These are phyloP conservation scores for Codiaeum variegatum DNA, from an alignment of 441 rosid species.

Conservation along the genomic window DNA sequence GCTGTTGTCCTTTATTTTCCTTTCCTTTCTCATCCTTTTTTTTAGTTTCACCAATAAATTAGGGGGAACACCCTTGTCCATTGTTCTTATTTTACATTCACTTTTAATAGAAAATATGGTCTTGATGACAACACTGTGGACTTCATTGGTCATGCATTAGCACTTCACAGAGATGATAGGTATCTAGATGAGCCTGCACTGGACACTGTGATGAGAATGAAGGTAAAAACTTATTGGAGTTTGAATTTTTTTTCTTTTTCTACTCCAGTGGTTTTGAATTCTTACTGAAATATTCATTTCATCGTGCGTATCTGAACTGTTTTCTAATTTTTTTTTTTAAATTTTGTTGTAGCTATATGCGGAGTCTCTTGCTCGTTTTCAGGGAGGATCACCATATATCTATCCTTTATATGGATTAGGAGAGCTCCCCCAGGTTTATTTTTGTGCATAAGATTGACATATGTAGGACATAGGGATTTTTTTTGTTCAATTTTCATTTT, in stretches of 20 bases:
- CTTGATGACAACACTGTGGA: constrained; percentile 87
- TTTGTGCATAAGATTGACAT: neutral
- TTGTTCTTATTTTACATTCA: constrained; percentile 13
- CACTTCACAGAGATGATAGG: constrained; percentile 76
- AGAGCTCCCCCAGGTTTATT: constrained; percentile 78
- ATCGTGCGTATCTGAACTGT: constrained; percentile 6
- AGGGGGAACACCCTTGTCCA: neutral
- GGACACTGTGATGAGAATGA: constrained; percentile 87
- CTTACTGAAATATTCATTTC: neutral
- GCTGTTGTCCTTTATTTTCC: neutral
- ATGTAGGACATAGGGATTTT: neutral
- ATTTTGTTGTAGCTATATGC: constrained; percentile 52
- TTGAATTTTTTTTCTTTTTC: neutral
- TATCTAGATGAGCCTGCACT: constrained; percentile 75
- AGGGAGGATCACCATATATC: constrained; percentile 86
- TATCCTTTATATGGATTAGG: constrained; percentile 88
- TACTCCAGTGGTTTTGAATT: neutral
- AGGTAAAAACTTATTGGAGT: constrained; percentile 41
- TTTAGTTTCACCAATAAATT: neutral
- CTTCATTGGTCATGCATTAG: constrained; percentile 90
- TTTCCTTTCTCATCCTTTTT: neutral
- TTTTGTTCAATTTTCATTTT: neutral
- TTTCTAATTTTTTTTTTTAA: neutral
- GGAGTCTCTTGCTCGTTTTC: constrained; percentile 78
- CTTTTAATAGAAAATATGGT: constrained; percentile 66